Base-by-base conservation (phyloP, 2,329 filamentous ascomycete genomes). In the Colletotrichum lini region DNA sequence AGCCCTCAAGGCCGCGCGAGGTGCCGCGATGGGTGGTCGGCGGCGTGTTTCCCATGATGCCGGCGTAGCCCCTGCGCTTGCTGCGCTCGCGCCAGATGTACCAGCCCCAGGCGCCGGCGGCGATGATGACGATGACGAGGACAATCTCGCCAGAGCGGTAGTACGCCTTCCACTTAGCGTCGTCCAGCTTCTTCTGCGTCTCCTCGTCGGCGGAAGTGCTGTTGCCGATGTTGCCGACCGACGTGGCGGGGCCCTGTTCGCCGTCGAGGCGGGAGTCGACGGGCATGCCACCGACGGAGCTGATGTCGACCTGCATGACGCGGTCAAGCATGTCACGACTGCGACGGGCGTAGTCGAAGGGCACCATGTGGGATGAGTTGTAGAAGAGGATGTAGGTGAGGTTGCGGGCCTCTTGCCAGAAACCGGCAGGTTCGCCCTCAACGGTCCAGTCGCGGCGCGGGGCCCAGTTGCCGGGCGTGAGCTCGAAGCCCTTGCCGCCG, bases 311-410 rank as follows among this genome's bases (percentile, higher is more conserved):
- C 59, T 91, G 90, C 88, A 98, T 94, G 83, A 99, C 98, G 50
- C 96, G 93, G 82, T 99, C 96, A 18, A 99, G 90, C 96, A 99
- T 99, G 80, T 98, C 96, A 73, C 96, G 90, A 23, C 92, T 93
- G 72, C 95, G 92, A 58, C 94, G 91, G 1, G 96, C 92, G 76
- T 93, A 93, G 81, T 99, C 96, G 78, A 96, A 98, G 0, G 96
- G 97, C 1, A 99, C 96, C 96, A 99, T 99, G 82, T 99, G 96
- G 60, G 94, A 97, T 18, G 94, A 91, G 81, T 99, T 97, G 85
- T 97, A 94, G 83, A 98, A 98, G 50, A 97, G 87, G 42, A 99
- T 92, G 79, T 99, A 99, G 0, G 96, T 98, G 72, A 99, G 84
- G 82, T 99, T 99, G 74, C 97, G 91, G 2, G 96, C 96, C 80